A percentile compares a stretch with the other conserved stretches of the same genome.
These are phyloP conservation scores for Trichoderma hamatum DNA, from an alignment of 2,329 filamentous ascomycete genomes.

Conservation along the genomic window DNA sequence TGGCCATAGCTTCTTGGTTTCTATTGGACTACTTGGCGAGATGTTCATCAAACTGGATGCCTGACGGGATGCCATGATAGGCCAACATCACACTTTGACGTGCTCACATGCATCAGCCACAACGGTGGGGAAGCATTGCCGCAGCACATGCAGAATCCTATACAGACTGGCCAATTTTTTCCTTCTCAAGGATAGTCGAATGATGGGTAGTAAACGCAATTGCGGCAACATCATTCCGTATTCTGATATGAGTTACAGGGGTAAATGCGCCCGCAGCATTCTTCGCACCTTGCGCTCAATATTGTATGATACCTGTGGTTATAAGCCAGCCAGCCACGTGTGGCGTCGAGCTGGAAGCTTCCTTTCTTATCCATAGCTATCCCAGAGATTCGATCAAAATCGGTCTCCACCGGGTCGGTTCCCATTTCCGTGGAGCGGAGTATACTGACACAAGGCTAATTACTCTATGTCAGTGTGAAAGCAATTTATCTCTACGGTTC, in stretches of 20 bases:
- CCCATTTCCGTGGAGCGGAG: neutral
- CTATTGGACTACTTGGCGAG: neutral
- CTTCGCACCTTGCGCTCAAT: neutral
- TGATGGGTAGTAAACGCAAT: neutral
- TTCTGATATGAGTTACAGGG: neutral
- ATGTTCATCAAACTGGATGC: conserved; percentile 1
- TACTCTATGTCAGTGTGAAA: neutral
- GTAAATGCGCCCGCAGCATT: neutral
- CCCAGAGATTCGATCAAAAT: neutral
- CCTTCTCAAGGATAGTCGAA: neutral
- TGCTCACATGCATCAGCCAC: conserved; percentile 17
- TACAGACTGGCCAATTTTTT: neutral
- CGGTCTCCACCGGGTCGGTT: neutral
- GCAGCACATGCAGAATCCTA: neutral
- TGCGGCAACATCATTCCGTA: neutral
- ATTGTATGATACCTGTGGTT: neutral
- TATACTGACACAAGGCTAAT: neutral
- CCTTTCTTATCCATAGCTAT: neutral
- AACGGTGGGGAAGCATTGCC: neutral
- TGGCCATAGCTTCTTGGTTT: neutral
- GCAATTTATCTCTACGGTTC: neutral
- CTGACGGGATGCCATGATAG: neutral
- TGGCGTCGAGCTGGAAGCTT: conserved; percentile 8
- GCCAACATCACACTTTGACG: conserved; percentile 1
- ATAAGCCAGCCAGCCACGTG: conserved; percentile 11